phyloP scores from a whole-genome alignment of 2,329 filamentous ascomycete genomes.

The Venturia oleaginea region DNA sequence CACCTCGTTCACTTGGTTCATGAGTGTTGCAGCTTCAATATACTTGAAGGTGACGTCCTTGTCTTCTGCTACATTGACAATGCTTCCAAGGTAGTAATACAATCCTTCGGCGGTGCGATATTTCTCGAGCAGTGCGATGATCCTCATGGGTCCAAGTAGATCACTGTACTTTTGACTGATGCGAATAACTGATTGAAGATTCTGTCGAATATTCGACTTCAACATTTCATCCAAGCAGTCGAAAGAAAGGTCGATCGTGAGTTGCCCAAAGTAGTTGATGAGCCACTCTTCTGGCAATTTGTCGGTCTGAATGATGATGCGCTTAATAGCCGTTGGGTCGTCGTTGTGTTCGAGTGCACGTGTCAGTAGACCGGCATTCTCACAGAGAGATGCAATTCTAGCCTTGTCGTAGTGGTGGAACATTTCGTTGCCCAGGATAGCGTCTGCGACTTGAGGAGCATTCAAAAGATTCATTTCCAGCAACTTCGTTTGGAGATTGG shows the following conservation, averaged over 20 bases:
- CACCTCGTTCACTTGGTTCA: slow-evolving; percentile 89
- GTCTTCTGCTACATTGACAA: slow-evolving; percentile 94
- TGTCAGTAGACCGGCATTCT: slow-evolving; percentile 70
- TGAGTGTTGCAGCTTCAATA: slow-evolving; percentile 90
- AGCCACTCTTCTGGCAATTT: slow-evolving; percentile 89
- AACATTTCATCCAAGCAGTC: slow-evolving; percentile 96
- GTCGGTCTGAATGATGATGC: slow-evolving; percentile 74
- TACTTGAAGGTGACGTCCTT: slow-evolving; percentile 98
- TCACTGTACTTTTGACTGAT: slow-evolving; percentile 98
- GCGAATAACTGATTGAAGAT: slow-evolving; percentile 87
- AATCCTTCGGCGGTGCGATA: slow-evolving; percentile 95
- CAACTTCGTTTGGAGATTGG: slow-evolving; percentile 82
- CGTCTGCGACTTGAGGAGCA: slow-evolving; percentile 93
- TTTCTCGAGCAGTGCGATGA: slow-evolving; percentile 94
- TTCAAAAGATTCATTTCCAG: slow-evolving; percentile 98
- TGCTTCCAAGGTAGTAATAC: slow-evolving; percentile 96
- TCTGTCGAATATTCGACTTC: slow-evolving; percentile 92
- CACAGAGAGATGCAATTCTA: slow-evolving; percentile 81
- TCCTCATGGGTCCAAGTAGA: slow-evolving; percentile 71
- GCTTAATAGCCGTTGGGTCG: slow-evolving; percentile 81
- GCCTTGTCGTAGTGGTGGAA: slow-evolving; percentile 94
- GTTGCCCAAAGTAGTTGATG: slow-evolving; percentile 81
- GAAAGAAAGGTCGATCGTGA: slow-evolving; percentile 90
- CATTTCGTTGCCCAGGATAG: slow-evolving; percentile 96
- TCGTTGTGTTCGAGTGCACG: slow-evolving; percentile 87